phyloP scores from a whole-genome alignment of 495 filamentous ascomycete genomes.

The Aspergillus kassunensis region DNA sequence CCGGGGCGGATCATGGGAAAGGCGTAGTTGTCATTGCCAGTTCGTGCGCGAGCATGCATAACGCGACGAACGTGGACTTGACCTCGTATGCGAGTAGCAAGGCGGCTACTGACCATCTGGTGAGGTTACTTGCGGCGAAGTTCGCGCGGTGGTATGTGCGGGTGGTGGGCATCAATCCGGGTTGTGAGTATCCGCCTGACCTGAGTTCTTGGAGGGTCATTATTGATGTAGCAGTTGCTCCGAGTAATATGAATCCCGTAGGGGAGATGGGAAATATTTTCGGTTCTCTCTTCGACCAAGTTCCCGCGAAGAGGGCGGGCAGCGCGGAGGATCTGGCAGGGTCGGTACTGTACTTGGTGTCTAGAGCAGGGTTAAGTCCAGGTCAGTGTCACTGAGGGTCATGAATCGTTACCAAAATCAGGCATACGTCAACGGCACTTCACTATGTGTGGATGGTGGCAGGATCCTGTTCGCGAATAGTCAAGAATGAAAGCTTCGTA shows the following conservation, averaged over 20 bases:
- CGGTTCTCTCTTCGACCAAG: constrained; percentile 38
- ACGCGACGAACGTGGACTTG: constrained; percentile 45
- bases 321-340: constrained; percentile 38
- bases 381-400: too few species aligned
- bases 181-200: constrained; percentile 28
- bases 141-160: constrained; percentile 41
- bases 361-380: background rate
- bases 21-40: constrained; percentile 37
- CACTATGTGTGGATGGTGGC: constrained; percentile 1
- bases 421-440: background rate
- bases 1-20: constrained; percentile 17
- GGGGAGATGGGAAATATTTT: constrained; percentile 42
- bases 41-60: constrained; percentile 46
- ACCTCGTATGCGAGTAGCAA: constrained; percentile 44
- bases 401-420: background rate
- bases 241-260: constrained; percentile 47
- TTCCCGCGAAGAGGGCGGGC: constrained; percentile 39
- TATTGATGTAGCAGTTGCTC: constrained; percentile 30
- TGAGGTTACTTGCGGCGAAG: constrained; percentile 38
- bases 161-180: constrained; percentile 43
- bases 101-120: constrained; percentile 44
- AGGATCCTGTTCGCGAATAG: background rate
- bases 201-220: background rate
- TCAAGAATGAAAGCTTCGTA: background rate
- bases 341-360: constrained; percentile 33